Percentiles rank a stretch among this genome's conserved stretches.
Evolutionary conservation across 2,329 filamentous ascomycete species (phyloP).

Genomic region (Trichophyton rubrum): DNA sequence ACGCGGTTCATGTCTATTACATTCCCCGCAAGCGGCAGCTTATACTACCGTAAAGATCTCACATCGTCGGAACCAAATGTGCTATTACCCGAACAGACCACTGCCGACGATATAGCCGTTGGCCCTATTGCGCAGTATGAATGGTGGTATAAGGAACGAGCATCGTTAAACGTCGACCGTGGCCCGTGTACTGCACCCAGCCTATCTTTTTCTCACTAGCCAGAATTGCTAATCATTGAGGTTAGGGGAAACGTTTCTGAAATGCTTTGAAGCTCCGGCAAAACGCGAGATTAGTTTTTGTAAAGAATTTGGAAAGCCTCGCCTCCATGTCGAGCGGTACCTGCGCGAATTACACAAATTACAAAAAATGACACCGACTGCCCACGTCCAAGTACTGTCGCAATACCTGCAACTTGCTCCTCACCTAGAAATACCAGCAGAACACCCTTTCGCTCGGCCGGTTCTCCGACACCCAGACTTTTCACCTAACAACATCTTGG

Average conservation of each 20-base stretch:
- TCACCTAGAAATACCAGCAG: conserved; percentile 9
- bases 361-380: conserved; percentile 7
- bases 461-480: conserved; percentile 16
- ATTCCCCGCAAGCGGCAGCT: conserved; percentile 16
- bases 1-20: conserved; percentile 14
- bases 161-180: conserved; percentile 13
- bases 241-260: conserved; percentile 7
- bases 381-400: conserved; percentile 16
- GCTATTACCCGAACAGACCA: background rate
- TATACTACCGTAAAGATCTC: conserved; percentile 17
- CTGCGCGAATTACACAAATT: background rate
- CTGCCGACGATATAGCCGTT: conserved; percentile 7
- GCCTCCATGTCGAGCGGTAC: conserved; percentile 6
- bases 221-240: background rate
- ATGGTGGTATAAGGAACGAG: conserved; percentile 19
- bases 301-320: conserved; percentile 15
- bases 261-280: conserved; percentile 14
- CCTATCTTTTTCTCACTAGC: background rate
- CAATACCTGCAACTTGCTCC: conserved; percentile 17
- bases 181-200: conserved; percentile 17
- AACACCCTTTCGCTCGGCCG: conserved; percentile 8
- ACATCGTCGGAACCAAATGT: background rate
- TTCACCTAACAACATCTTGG: conserved; percentile 10
- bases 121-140: conserved; percentile 17
- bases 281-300: conserved; percentile 15